Evolutionary conservation across 495 filamentous ascomycete species (phyloP).

Genomic region (Hypoxylon rickii): DNA sequence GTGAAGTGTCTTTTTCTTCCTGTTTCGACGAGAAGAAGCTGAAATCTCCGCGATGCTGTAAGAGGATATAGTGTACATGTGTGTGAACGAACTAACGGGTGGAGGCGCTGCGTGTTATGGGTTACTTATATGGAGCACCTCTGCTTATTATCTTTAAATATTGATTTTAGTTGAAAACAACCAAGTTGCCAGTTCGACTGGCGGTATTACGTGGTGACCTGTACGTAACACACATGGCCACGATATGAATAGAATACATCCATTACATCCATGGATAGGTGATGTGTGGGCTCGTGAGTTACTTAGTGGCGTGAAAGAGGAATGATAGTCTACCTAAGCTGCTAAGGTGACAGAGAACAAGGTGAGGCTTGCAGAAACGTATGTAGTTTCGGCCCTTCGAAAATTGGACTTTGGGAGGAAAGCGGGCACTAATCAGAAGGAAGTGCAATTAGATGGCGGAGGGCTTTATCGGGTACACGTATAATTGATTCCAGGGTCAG

Average conservation of each 20-base stretch:
- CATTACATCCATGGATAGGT: too few relatives aligned
- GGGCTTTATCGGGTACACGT: not conserved
- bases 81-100: slow-evolving; percentile 6
- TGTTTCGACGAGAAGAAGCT: slow-evolving; percentile 18
- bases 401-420: slow-evolving; percentile 19
- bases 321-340: too few relatives aligned
- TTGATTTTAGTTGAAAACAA: not conserved
- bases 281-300: slow-evolving; percentile 8
- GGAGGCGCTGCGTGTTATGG: slow-evolving; percentile 14
- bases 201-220: slow-evolving; percentile 28
- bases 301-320: too few relatives aligned
- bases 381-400: slow-evolving; percentile 12
- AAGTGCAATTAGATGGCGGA: slow-evolving; percentile 15
- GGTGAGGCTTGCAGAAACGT: slow-evolving; percentile 35
- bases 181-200: slow-evolving; percentile 6
- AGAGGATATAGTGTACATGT: slow-evolving; percentile 8
- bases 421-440: slow-evolving; percentile 27
- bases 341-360: slow-evolving; percentile 6
- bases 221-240: slow-evolving; percentile 18
- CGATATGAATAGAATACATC: slow-evolving; percentile 10
- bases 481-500: not conserved
- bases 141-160: slow-evolving; percentile 10
- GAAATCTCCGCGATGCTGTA: slow-evolving; percentile 12
- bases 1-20: slow-evolving; percentile 21
- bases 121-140: slow-evolving; percentile 17